phyloP scores from a whole-genome alignment of 371 early-diverging fungal genomes.

The Mortierella sp. region DNA sequence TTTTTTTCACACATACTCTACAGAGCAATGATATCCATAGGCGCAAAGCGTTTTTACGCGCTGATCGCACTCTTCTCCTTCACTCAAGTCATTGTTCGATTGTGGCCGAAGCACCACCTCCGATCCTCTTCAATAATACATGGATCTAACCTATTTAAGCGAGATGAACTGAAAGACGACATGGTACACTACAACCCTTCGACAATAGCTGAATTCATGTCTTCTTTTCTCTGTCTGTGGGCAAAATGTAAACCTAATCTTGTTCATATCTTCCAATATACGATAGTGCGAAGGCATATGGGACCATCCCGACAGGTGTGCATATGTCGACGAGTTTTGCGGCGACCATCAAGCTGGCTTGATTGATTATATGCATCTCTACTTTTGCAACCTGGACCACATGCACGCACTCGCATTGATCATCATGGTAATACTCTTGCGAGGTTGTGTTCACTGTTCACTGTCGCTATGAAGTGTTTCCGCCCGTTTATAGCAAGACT shows the following conservation, averaged over 20 bases:
- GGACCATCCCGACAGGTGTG: slow-evolving; percentile 66
- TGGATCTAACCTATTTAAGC: slow-evolving; percentile 22
- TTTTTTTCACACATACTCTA: neutral
- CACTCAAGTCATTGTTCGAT: slow-evolving; percentile 22
- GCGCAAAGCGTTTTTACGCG: slow-evolving; percentile 28
- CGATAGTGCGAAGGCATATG: slow-evolving; percentile 67
- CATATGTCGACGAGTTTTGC: slow-evolving; percentile 67
- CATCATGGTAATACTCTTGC: slow-evolving; percentile 60
- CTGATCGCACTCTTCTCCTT: slow-evolving; percentile 34
- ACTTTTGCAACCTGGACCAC: slow-evolving; percentile 69
- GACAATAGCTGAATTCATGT: neutral
- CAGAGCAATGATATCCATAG: slow-evolving; percentile 14
- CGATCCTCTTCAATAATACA: neutral
- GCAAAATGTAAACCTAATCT: neutral
- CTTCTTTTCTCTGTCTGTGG: neutral
- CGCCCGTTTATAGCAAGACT: too few species aligned
- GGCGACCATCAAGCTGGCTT: slow-evolving; percentile 64
- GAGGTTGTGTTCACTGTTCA: neutral
- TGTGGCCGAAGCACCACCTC: slow-evolving; percentile 23
- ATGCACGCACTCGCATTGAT: slow-evolving; percentile 60
- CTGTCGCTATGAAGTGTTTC: neutral
- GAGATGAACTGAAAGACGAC: slow-evolving; percentile 7
- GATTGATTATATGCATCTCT: slow-evolving; percentile 70
- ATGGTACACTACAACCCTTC: neutral
- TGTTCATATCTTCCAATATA: neutral